Evolutionary conservation across 23 red algal species (phyloP).

Genomic region (Agarophyton chilense): DNA sequence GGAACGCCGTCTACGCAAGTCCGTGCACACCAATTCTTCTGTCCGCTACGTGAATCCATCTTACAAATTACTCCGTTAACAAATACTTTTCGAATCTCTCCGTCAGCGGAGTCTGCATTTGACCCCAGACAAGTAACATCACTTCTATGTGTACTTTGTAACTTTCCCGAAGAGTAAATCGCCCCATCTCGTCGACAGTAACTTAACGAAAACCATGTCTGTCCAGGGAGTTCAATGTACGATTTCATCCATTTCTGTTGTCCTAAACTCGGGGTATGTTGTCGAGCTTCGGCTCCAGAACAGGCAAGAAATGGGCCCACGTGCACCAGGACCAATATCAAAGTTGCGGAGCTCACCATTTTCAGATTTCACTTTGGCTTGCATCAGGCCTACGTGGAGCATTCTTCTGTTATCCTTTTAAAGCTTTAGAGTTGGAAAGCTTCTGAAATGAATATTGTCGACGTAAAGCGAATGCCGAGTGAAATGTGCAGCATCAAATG

Average conservation of each 20-base stretch:
- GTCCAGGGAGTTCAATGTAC: background rate
- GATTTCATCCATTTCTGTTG: background rate
- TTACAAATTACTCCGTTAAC: background rate
- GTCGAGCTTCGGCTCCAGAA: background rate
- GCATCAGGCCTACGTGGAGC: no score
- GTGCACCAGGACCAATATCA: background rate
- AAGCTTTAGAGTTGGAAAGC: no score
- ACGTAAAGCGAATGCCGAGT: no score
- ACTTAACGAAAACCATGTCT: background rate
- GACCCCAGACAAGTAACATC: background rate
- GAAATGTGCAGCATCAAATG: no score
- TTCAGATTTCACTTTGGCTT: background rate
- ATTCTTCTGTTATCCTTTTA: no score
- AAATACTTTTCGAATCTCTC: background rate
- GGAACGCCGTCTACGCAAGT: background rate
- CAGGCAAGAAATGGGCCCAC: background rate
- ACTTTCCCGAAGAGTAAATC: background rate
- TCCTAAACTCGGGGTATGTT: background rate
- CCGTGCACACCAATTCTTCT: background rate
- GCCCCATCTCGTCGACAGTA: background rate
- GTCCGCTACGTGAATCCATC: background rate
- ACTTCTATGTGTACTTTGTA: background rate
- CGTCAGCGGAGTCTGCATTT: background rate
- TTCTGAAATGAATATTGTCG: no score
- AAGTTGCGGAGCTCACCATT: background rate